Evolutionary conservation across 31 red algal species (phyloP).

Genomic region (Asparagopsis taxiformis): DNA sequence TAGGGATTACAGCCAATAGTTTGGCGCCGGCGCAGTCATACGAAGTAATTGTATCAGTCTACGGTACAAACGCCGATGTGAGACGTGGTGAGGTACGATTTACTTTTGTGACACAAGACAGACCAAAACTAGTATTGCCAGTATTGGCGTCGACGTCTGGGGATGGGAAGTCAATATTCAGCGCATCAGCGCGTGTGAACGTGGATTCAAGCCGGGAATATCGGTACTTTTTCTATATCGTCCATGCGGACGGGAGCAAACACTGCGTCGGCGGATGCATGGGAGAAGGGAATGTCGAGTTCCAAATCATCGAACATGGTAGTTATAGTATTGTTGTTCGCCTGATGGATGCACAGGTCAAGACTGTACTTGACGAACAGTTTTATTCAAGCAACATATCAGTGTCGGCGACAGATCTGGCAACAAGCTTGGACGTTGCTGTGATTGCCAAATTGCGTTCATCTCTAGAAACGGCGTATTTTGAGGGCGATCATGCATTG

Average conservation of each 20-base stretch:
- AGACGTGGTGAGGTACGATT: conserved; percentile 5
- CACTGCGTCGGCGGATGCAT: conserved; percentile 72
- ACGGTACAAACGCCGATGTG: conserved; percentile 4
- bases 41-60: conserved; percentile 21
- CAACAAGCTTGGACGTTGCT: too few relatives aligned
- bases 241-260: conserved; percentile 40
- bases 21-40: conserved; percentile 31
- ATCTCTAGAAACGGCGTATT: too few relatives aligned
- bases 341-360: conserved; percentile 41
- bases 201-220: conserved; percentile 50
- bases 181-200: conserved; percentile 55
- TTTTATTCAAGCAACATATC: conserved; percentile 19
- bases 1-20: conserved; percentile 38
- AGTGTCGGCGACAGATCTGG: too few relatives aligned
- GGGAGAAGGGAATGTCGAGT: conserved; percentile 39
- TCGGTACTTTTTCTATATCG: conserved; percentile 66
- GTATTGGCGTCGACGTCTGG: conserved; percentile 11
- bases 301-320: conserved; percentile 35
- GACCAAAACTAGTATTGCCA: conserved; percentile 35
- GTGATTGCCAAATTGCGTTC: too few relatives aligned
- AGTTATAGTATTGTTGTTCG: conserved; percentile 39
- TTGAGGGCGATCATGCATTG: too few relatives aligned
- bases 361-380: conserved; percentile 51
- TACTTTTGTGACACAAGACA: conserved; percentile 33
- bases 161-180: conserved; percentile 33